These are phyloP conservation scores for Saturnispora saitoi DNA, from an alignment of 805 yeast genomes.

Conservation along the genomic window DNA sequence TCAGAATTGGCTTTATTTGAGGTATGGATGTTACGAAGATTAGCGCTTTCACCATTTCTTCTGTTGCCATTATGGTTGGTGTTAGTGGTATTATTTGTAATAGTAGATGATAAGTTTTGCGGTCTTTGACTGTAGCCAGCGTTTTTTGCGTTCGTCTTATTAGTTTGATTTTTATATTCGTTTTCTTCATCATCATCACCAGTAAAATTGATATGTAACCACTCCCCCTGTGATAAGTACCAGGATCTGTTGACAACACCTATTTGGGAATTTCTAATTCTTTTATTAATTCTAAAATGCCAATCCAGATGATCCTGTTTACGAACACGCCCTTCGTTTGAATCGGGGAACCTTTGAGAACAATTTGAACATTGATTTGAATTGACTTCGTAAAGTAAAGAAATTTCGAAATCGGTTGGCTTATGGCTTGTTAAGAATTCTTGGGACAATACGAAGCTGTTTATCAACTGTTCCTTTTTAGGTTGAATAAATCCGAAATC, in stretches of 20 bases:
- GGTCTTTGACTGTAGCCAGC: neutral
- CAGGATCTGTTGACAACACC: conserved; percentile 72
- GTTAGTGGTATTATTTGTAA: neutral
- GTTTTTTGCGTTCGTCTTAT: too few species aligned
- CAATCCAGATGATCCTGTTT: conserved; percentile 78
- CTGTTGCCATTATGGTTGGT: neutral
- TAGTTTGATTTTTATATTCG: neutral
- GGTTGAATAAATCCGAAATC: conserved; percentile 16
- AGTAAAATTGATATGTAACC: conserved; percentile 67
- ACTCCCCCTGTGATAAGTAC: conserved; percentile 65
- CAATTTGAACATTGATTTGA: conserved; percentile 83
- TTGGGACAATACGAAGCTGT: conserved; percentile 25
- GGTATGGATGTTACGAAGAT: neutral
- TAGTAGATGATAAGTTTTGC: conserved; percentile 14
- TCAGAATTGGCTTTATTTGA: conserved; percentile 1
- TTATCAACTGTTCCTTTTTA: conserved; percentile 16
- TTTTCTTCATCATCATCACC: conserved; percentile 39
- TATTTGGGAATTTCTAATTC: conserved; percentile 33
- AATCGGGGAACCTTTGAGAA: conserved; percentile 72
- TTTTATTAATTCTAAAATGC: conserved; percentile 90
- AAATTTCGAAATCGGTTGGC: conserved; percentile 28
- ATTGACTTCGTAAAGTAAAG: conserved; percentile 45
- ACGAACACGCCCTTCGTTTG: conserved; percentile 42
- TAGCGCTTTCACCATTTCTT: neutral
- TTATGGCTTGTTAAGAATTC: conserved; percentile 31